These are phyloP conservation scores for Pseudotsuga menziesii DNA, from an alignment of 75 land plant genomes.

Conservation along the genomic window DNA sequence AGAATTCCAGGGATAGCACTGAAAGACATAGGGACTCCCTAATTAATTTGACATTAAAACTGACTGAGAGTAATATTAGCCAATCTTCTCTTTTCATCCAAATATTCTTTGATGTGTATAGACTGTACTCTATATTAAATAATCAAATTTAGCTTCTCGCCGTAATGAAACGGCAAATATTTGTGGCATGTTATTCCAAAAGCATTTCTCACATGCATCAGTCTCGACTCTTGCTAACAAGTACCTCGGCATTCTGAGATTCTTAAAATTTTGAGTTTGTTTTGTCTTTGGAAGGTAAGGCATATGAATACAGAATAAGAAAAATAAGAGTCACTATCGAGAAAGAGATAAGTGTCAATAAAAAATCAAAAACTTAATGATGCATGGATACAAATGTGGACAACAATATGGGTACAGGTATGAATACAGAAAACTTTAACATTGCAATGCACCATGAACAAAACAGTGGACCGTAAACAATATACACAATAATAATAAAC, in stretches of 20 bases:
- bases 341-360: neutral
- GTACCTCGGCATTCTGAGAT: neutral
- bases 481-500: neutral
- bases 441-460: neutral
- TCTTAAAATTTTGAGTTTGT: neutral
- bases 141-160: neutral
- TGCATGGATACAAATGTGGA: neutral
- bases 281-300: neutral
- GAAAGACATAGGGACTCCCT: too few relatives aligned
- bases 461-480: neutral
- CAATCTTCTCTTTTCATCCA: too few relatives aligned
- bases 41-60: too few relatives aligned
- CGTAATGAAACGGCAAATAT: neutral
- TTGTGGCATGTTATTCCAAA: neutral
- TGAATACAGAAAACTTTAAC: neutral
- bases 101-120: too few relatives aligned
- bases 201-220: neutral
- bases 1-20: too few relatives aligned
- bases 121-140: neutral
- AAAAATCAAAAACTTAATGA: neutral
- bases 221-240: conserved; percentile 1
- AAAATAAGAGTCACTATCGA: neutral
- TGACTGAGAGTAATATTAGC: too few relatives aligned
- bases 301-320: neutral
- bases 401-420: neutral